Evolutionary conservation across 2,329 filamentous ascomycete genomes (phyloP).

Genomic region (Ceratocystis alfenasii): DNA sequence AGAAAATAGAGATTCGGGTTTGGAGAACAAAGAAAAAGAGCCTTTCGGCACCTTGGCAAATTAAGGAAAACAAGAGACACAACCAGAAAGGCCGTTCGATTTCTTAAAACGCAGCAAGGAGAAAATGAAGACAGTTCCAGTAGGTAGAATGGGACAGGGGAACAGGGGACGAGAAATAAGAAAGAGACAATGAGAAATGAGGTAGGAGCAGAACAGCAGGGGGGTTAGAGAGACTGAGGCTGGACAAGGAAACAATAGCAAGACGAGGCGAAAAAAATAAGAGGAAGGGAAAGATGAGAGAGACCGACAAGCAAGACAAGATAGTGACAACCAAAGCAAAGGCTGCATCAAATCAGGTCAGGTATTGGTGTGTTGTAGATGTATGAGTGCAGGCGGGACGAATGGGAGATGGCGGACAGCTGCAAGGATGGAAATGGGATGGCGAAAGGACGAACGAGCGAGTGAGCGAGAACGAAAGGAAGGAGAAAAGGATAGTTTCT

Average conservation of each 20-base stretch:
- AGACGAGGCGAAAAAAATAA: neutral
- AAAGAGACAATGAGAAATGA: neutral
- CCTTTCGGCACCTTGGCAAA: neutral
- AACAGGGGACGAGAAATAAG: neutral
- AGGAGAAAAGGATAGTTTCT: neutral
- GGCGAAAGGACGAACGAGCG: neutral
- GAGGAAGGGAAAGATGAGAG: neutral
- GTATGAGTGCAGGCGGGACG: neutral
- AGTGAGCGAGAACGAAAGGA: neutral
- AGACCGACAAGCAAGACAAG: neutral
- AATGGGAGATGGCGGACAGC: neutral
- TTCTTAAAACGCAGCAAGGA: neutral
- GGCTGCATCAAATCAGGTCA: neutral
- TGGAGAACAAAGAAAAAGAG: too few species aligned
- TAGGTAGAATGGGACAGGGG: neutral
- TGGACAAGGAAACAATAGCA: neutral
- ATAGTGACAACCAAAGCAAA: neutral
- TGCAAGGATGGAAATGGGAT: neutral
- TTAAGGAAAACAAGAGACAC: neutral
- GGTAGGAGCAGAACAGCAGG: neutral
- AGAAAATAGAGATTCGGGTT: too few species aligned
- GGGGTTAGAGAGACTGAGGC: too few species aligned
- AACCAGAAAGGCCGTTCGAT: neutral
- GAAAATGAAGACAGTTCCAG: neutral
- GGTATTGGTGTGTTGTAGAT: constrained; percentile 9